Base-by-base conservation (phyloP, 305 asterid genomes). In the Salvia sclarea region DNA sequence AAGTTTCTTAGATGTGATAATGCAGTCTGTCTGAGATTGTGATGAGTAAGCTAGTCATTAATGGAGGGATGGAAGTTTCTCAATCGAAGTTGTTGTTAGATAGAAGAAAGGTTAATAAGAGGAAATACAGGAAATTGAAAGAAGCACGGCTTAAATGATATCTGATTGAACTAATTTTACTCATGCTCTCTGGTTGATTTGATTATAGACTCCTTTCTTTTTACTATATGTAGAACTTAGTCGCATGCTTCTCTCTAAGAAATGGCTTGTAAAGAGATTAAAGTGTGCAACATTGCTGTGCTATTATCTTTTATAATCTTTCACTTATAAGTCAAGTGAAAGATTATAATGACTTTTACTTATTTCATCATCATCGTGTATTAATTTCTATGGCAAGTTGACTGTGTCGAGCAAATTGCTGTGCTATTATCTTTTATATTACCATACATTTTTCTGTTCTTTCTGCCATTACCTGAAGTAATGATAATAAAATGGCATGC, bases 161-260 rank as follows among this genome's bases (percentile, higher is more conserved):
- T 59, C 54, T 50, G 45, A 41, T 52, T 71, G 76, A 63, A 43
- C 53, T 13, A 17, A 11, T 66, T 37, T 21, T 53, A 21, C 59
- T 37, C 40, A 13, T 37, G 24, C 18, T 16, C 8, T 52, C 28
- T 38, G 17, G 40, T 8, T 14, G 43, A 5, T 13, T 41, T 37
- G 13, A 48, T 54, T 65, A 16, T 65, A 16, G 21, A 40, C 43
- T 25, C 62, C 30, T 22, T 28, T 44, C 8, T 20, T 22, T 31
- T 20, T 12, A 6, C 6, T 5, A 2, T 44, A 8, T 38, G 5
- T 18, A 4, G 3, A 14, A 4, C 21, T 64, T 17, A n/a, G n/a
- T 9, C 45, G 40, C 50, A 21, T 53, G 37, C 47, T 16, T 44
- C 21, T 61, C 64, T 24, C 55, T 28, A 11, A 20, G 43, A 16